A percentile compares a stretch with the other conserved stretches of the same genome.
These are phyloP conservation scores for Cucumis sativus DNA, from an alignment of 306 rosid genomes.

Conservation along the genomic window DNA sequence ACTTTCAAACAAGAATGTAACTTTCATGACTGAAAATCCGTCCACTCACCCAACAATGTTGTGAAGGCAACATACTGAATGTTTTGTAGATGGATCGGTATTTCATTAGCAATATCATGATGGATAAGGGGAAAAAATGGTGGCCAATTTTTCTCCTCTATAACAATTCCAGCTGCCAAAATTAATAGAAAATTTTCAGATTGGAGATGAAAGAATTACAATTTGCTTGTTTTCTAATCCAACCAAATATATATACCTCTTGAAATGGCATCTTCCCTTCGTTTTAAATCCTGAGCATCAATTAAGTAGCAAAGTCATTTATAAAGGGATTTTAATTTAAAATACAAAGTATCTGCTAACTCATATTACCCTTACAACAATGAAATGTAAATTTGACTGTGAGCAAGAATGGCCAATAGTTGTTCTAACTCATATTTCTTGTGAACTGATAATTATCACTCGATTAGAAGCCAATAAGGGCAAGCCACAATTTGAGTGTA, in stretches of 20 bases:
- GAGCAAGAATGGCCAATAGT: background rate
- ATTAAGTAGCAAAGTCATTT: background rate
- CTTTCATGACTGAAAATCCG: background rate
- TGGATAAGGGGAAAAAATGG: slow-evolving; percentile 89
- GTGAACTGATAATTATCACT: background rate
- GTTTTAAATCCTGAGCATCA: slow-evolving; percentile 54
- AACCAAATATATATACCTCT: slow-evolving; percentile 40
- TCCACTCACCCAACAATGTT: slow-evolving; percentile 74
- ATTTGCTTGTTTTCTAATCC: slow-evolving; percentile 8
- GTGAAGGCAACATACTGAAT: slow-evolving; percentile 80
- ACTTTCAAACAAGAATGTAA: slow-evolving; percentile 12
- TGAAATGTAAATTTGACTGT: background rate
- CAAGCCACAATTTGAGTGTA: background rate
- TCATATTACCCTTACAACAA: slow-evolving; percentile 10
- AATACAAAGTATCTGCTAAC: slow-evolving; percentile 9
- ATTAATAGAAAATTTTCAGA: background rate
- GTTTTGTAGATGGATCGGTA: slow-evolving; percentile 85
- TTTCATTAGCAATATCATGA: slow-evolving; percentile 78
- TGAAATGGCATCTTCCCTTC: slow-evolving; percentile 67
- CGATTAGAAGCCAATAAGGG: background rate
- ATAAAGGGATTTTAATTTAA: background rate
- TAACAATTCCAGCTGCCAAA: slow-evolving; percentile 63
- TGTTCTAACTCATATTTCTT: background rate
- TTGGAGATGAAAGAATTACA: background rate
- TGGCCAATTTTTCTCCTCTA: slow-evolving; percentile 93